Evolutionary conservation across 1,284 basidiomycete species (phyloP).

Genomic region (Cystobasidium slooffiae): DNA sequence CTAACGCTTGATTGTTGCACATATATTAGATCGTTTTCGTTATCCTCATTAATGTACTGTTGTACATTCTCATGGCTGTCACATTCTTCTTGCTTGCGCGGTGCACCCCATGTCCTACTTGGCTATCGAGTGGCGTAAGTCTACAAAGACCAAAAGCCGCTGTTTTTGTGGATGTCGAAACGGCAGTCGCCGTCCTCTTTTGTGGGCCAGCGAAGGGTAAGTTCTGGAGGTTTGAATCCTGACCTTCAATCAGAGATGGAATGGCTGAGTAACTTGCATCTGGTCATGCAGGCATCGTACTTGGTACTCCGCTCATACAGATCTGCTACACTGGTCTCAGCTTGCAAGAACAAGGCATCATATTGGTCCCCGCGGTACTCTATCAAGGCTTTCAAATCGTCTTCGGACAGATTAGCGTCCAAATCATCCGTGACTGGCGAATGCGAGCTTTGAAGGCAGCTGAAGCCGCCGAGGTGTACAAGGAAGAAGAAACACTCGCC

Average conservation of each 20-base stretch:
- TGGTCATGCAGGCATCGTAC: background rate
- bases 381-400: slow-evolving; percentile 49
- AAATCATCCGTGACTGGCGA: slow-evolving; percentile 44
- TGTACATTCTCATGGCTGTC: slow-evolving; percentile 51
- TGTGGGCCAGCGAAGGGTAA: slow-evolving; percentile 48
- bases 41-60: slow-evolving; percentile 50
- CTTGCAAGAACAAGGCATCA: slow-evolving; percentile 30
- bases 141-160: background rate
- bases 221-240: no score
- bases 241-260: no score
- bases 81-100: slow-evolving; percentile 53
- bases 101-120: slow-evolving; percentile 35
- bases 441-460: background rate
- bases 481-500: background rate
- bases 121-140: slow-evolving; percentile 18
- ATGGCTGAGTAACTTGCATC: no score
- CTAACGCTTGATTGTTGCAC: background rate
- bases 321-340: slow-evolving; percentile 48
- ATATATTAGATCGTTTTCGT: slow-evolving; percentile 50
- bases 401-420: slow-evolving; percentile 46
- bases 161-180: slow-evolving; percentile 18
- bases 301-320: slow-evolving; percentile 42
- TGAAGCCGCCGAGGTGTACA: background rate
- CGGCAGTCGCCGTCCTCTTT: slow-evolving; percentile 48
- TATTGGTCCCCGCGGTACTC: slow-evolving; percentile 48